Base-by-base conservation (phyloP, 352 stramenopile genomes). In the Phytophthora sojae region DNA sequence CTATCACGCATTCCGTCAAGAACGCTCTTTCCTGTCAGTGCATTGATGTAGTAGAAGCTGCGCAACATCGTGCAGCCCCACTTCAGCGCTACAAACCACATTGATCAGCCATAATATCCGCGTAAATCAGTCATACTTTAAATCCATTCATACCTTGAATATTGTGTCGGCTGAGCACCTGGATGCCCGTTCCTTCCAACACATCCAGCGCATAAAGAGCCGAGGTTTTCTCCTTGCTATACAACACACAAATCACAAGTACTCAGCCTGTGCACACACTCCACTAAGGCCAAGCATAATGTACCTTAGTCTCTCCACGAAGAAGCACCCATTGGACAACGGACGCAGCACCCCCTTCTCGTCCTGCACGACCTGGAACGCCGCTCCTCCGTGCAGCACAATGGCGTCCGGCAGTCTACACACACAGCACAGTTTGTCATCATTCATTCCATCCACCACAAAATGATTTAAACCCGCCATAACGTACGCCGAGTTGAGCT, bases 21-120 rank as follows among this genome's bases (percentile, higher is more conserved):
- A 25, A 93, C 79, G 45, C 65, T 87, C 21, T 76, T 64, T 19
- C 77, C 83, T 2, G 86, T 91, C 47, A 95, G 66, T 1, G 87
- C 88, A 37, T 92, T 92, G 50, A 95, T 73, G 54, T 91, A 92
- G 65, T 96, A 95, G 51, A 96, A 93, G 47, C 79, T 81, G 4
- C 83, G 88, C 37, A 94, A 39, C 83, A 95, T 92, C 23, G 85
- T 83, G 62, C 81, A 87, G 23, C 87, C 88, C 89, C 89, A 96
- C 61, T 95, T 93, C 19, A 95, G 76, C 25, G 86, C 89, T 91
- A 63, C 42, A 26, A 39, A 19, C 42, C 35, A n/a, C 42, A 12
- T 21, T 8, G 17, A 15, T 49, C 15, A n/a, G 42, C 42, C 42
- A 49, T 6, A n/a, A 5, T 17, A 49, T 6, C 35, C 12, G 4